These are phyloP conservation scores for Davidsoniella neocaledoniae DNA, from an alignment of 2,329 filamentous ascomycete species.

Conservation along the genomic window DNA sequence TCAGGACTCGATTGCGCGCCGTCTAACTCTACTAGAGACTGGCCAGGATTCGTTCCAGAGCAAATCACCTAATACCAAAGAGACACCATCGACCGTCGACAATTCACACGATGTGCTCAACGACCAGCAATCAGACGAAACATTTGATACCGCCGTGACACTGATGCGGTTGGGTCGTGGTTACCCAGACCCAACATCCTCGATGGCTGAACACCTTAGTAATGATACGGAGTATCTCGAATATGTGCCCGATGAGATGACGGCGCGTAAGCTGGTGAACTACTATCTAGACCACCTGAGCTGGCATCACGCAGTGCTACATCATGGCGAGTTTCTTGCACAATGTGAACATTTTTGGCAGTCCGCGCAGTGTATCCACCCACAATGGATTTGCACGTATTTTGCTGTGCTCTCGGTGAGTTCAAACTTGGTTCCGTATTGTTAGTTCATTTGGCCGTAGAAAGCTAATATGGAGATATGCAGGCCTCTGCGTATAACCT, in stretches of 20 bases:
- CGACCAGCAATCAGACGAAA: conserved; percentile 4
- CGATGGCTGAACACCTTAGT: neutral
- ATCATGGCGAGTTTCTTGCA: conserved; percentile 4
- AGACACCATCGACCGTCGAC: neutral
- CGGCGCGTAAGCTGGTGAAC: conserved; percentile 4
- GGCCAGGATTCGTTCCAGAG: conserved; percentile 2
- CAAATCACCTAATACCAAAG: neutral
- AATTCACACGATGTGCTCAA: conserved; percentile 8
- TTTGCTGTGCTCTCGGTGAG: conserved; percentile 7
- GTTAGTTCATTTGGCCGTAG: neutral
- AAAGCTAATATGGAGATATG: neutral
- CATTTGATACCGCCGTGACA: conserved; percentile 5
- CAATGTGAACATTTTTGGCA: conserved; percentile 7
- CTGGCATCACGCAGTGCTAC: conserved; percentile 11
- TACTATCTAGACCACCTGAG: conserved; percentile 11
- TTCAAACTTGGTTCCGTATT: neutral
- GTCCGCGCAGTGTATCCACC: neutral
- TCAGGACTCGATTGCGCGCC: conserved; percentile 3
- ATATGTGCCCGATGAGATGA: neutral
- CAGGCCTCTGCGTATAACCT: conserved; percentile 11
- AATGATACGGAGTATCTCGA: neutral
- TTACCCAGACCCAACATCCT: conserved; percentile 3
- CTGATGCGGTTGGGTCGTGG: conserved; percentile 10
- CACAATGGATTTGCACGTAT: conserved; percentile 7
- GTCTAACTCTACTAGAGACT: conserved; percentile 9